These are phyloP conservation scores for Aspergillus brasiliensis DNA, from an alignment of 2,329 filamentous ascomycete species.

Conservation along the genomic window DNA sequence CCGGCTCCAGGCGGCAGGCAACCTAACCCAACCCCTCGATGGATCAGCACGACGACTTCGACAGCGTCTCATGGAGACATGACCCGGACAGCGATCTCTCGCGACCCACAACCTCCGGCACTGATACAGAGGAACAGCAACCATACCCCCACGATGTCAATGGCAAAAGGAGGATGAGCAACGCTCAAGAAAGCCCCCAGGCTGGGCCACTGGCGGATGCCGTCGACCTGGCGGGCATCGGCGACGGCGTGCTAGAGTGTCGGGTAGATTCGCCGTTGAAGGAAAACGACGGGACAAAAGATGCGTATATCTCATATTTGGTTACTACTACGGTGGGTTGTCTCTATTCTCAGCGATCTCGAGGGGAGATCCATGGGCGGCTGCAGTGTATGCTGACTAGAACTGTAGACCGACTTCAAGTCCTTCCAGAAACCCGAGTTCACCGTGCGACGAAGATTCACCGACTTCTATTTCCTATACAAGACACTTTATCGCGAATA, in stretches of 20 bases:
- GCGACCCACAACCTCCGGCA: constrained; percentile 45
- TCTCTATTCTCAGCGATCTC: neutral
- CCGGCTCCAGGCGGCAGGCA: constrained; percentile 9
- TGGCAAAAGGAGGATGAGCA: constrained; percentile 53
- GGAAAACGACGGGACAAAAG: constrained; percentile 95
- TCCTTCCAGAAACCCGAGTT: constrained; percentile 84
- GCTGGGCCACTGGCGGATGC: constrained; percentile 54
- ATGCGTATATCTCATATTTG: constrained; percentile 93
- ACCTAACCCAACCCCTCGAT: constrained; percentile 32
- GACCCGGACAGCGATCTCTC: constrained; percentile 55
- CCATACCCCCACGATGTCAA: constrained; percentile 44
- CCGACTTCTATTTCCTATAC: constrained; percentile 95
- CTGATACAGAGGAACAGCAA: constrained; percentile 41
- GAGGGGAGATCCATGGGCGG: neutral
- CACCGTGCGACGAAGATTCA: constrained; percentile 85
- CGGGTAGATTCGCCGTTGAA: constrained; percentile 82
- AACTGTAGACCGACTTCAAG: constrained; percentile 81
- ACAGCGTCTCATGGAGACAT: constrained; percentile 76
- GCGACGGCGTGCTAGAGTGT: constrained; percentile 77
- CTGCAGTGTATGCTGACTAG: too few relatives aligned
- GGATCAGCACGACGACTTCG: constrained; percentile 69
- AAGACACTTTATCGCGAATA: constrained; percentile 87
- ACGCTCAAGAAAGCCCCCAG: constrained; percentile 49
- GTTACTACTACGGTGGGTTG: constrained; percentile 79
- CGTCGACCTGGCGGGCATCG: constrained; percentile 65